Base-by-base conservation (phyloP, 441 rosid species). In the Mallotus repandus region DNA sequence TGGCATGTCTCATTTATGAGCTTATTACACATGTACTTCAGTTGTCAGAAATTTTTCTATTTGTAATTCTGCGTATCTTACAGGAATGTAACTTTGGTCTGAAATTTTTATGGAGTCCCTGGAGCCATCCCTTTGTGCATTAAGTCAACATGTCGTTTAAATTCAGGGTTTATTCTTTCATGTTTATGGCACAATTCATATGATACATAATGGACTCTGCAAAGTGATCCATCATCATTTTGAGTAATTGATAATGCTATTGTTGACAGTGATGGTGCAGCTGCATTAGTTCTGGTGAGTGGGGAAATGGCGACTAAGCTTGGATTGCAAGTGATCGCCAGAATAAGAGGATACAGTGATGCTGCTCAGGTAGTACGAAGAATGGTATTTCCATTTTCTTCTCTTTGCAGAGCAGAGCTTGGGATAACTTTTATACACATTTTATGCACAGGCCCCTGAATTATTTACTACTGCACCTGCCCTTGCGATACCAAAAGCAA, bases 401-500 rank as follows among this genome's bases (percentile, higher is more conserved):
- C 56, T 38, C 46, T 55, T 56, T 49, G 43, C 7, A 22, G 69
- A 53, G 59, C 15, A n/a, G 29, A 35, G 46, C 49, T 21, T 77
- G 66, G 49, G 25, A 63, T 66, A 71, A 55, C 59, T 64, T 45
- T 54, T n/a, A 46, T 11, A 57, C 60, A 7, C 52, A 12, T 59
- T 68, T 10, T 38, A n/a, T 70, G 32, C 79, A 74, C 89, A 94
- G 97, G 96, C 89, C 64, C 90, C 98, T 1, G 97, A 89, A 85
- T 79, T 84, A 69, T 95, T 95, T 82, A 91, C 99, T 46, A 92
- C 98, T 9, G 84, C 99, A 70, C 99, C 99, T 69, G 87, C 99
- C 66, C 94, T 95, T 48, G 96, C 97, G 2, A 87, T 92, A 58
- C 98, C 98, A 2, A 89, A 89, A 81, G 97, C 98, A 63, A 84